Evolutionary conservation across 306 rosid genomes (phyloP).

Genomic region (Vachellia collinsii): DNA sequence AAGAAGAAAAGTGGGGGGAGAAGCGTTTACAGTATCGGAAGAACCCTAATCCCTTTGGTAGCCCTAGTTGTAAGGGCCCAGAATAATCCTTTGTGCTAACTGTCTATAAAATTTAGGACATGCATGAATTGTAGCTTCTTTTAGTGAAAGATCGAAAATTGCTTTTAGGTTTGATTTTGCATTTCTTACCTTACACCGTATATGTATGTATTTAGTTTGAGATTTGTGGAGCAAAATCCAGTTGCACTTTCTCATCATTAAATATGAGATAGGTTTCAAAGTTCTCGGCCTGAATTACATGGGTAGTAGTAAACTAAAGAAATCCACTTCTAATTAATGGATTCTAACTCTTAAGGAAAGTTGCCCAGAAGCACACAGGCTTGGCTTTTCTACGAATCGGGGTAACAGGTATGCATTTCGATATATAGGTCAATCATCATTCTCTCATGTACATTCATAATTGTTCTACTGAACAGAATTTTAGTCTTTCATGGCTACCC

Average conservation of each 20-base stretch:
- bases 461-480: slow-evolving; percentile 38
- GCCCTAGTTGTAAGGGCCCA: slow-evolving; percentile 40
- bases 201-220: not conserved
- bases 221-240: slow-evolving; percentile 44
- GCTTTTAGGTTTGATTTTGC: not conserved
- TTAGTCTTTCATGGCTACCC: slow-evolving; percentile 30
- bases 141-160: slow-evolving; percentile 37
- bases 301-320: not conserved
- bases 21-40: not conserved
- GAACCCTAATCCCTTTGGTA: slow-evolving; percentile 46
- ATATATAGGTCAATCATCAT: slow-evolving; percentile 12
- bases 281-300: slow-evolving; percentile 21
- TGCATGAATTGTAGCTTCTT: not conserved
- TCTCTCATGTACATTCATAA: slow-evolving; percentile 11
- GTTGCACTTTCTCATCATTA: slow-evolving; percentile 52
- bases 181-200: not conserved
- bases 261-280: slow-evolving; percentile 40
- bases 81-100: slow-evolving; percentile 9
- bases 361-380: slow-evolving; percentile 21
- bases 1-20: slow-evolving; percentile 13
- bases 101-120: slow-evolving; percentile 17
- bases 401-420: slow-evolving; percentile 29
- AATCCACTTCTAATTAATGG: slow-evolving; percentile 27
- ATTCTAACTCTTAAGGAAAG: slow-evolving; percentile 30
- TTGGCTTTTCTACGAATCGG: slow-evolving; percentile 25